Percentiles rank a stretch among this genome's conserved stretches.
phyloP scores from a whole-genome alignment of 1,139 yeast species.

The Zygoascus hellenicus region DNA sequence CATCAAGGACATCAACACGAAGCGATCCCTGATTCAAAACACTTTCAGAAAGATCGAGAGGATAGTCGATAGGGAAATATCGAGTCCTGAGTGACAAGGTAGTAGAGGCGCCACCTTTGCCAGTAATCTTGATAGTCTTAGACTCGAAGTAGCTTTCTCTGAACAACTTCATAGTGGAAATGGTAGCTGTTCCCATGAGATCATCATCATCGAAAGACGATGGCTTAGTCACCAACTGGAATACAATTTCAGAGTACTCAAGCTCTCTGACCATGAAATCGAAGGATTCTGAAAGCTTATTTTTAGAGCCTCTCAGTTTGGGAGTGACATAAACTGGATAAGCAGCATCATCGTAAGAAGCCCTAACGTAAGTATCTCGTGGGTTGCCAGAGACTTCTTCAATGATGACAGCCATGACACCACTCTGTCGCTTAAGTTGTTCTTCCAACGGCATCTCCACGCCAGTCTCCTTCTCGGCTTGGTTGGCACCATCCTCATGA shows the following conservation, averaged over 20 bases:
- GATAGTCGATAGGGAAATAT: constrained; percentile 70
- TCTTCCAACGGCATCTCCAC: constrained; percentile 59
- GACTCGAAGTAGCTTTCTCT: constrained; percentile 60
- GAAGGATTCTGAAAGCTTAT: constrained; percentile 54
- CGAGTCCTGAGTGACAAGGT: constrained; percentile 56
- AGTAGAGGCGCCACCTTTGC: constrained; percentile 38
- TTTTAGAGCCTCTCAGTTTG: constrained; percentile 38
- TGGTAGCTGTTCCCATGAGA: constrained; percentile 53
- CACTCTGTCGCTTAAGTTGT: constrained; percentile 53
- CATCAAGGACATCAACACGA: constrained; percentile 57
- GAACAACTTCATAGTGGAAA: constrained; percentile 66
- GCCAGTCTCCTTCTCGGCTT: constrained; percentile 42
- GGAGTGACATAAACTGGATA: constrained; percentile 55
- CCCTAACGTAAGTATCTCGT: constrained; percentile 58
- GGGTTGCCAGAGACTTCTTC: constrained; percentile 35
- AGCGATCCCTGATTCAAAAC: constrained; percentile 71
- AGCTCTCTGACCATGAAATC: constrained; percentile 72
- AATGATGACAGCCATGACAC: constrained; percentile 67
- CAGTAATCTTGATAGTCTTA: constrained; percentile 47
- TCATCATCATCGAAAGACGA: constrained; percentile 49
- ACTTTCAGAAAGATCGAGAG: constrained; percentile 69
- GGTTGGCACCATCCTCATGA: constrained; percentile 18
- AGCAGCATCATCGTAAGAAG: constrained; percentile 69
- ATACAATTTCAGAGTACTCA: constrained; percentile 60
- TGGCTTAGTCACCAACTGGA: constrained; percentile 53